Conservation (phyloP, 345 rosid genomes). For the Syzygium aqueum region DNA sequence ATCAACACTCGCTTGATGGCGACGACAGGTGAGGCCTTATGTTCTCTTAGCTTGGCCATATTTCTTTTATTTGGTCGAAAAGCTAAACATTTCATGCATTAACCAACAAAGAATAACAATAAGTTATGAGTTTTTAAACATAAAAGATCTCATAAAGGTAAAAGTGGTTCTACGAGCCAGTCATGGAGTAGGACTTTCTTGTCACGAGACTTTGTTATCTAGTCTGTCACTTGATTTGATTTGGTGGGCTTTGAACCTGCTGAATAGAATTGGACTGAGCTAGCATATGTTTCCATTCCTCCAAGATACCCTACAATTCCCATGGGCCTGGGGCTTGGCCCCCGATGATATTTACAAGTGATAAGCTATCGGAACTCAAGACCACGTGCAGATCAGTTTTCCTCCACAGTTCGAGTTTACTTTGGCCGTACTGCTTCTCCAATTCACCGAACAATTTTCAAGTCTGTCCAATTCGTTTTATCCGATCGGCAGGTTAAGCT, state of each 20-base stretch:
- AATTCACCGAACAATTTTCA: too few species aligned
- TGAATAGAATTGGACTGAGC: not conserved
- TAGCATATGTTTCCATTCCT: not conserved
- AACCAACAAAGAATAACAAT: not conserved
- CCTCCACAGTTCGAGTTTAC: too few species aligned
- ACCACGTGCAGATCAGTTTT: not conserved
- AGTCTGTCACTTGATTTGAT: not conserved
- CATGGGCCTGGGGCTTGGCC: not conserved
- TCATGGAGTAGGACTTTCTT: not conserved
- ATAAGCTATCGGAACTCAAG: not conserved
- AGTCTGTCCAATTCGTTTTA: too few species aligned
- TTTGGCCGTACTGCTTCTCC: too few species aligned
- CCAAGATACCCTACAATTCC: not conserved
- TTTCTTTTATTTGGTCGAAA: too few species aligned
- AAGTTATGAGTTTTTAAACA: not conserved
- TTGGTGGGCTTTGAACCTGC: accelerated
- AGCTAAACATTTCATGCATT: not conserved
- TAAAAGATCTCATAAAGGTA: not conserved
- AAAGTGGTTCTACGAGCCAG: not conserved
- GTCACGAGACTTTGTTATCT: not conserved
- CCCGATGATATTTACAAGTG: not conserved
- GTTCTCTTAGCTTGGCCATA: too few species aligned
- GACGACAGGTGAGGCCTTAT: too few species aligned
- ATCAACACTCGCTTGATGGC: too few species aligned
- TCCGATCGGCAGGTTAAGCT: too few species aligned